Evolutionary conservation across 139 green algal genomes (phyloP).

Genomic region (Micromonas pusilla): DNA sequence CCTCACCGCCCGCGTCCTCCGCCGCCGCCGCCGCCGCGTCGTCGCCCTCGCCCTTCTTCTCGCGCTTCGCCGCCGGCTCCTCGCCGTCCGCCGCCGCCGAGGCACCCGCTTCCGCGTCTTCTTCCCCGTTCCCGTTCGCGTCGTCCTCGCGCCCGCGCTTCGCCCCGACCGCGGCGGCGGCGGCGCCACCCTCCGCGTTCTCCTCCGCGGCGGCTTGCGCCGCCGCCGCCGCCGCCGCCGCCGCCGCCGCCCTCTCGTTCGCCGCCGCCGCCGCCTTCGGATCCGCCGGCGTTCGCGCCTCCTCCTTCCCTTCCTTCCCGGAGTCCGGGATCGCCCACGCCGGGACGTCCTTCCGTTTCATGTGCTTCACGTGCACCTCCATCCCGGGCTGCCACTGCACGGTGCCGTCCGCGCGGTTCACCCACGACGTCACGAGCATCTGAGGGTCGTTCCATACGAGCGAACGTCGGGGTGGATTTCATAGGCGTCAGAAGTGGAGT

Average conservation of each 20-base stretch:
- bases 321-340: conserved; percentile 35
- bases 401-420: background rate
- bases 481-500: too few species aligned
- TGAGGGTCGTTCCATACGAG: too few species aligned
- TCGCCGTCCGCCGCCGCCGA: background rate
- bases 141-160: conserved; percentile 1
- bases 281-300: conserved; percentile 56
- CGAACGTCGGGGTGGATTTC: too few species aligned
- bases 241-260: conserved; percentile 61
- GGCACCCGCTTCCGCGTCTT: background rate
- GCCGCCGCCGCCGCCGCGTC: background rate
- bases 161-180: background rate
- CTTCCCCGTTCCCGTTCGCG: background rate
- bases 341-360: conserved; percentile 14
- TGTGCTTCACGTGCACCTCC: background rate
- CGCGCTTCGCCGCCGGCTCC: conserved; percentile 2
- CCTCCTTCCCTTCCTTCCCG: conserved; percentile 47
- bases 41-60: background rate
- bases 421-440: conserved; percentile 11
- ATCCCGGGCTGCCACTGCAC: conserved; percentile 11
- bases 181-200: background rate
- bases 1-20: background rate
- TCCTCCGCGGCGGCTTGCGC: conserved; percentile 47
- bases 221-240: too few species aligned
- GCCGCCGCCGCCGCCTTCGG: conserved; percentile 61